Evolutionary conservation across 495 filamentous ascomycete genomes (phyloP), one percentile per base, ranked within the genome.

Genomic region (Penicillium nucicola): DNA sequence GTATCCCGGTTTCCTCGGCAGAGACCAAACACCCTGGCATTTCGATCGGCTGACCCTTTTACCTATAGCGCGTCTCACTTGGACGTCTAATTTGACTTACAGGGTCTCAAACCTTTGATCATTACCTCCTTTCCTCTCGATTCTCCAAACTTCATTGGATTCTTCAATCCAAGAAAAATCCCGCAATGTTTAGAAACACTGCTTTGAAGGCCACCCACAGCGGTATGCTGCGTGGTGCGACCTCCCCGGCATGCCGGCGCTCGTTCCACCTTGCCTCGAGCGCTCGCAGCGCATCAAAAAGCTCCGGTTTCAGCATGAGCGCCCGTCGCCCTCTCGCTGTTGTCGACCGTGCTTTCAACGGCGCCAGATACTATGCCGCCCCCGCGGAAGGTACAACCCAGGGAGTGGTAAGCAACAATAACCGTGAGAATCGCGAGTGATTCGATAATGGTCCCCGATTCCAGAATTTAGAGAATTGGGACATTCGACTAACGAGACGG

Each of bases 341-440:
- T 41, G 72, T 72, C 49, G 70, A 70, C 43, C 68, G 67, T 40
- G 53, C 59, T 42, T 65, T 62, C 44, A 65, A 68, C 51, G 57
- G 57, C 41, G 58, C 61, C 57, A 75, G 76, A 47, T 56, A 60
- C 42, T 87, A 87, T 77, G 84, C 84, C 19, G 61, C 77, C 25
- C 69, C 82, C 42, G 78, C 76, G 5, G 77, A 80, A 64, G 57
- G 55, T 10, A 45, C 52, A 17, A 45, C 30, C 36, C 49, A 52
- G 46, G 70, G 71, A 55, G 66, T 69, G 64, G 68, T 72, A 67
- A 72, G 66, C 52, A 59, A 40, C 28, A 50, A 41, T 14, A 43
- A 42, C 18, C 42, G 17, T 43, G 31, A 36, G 22, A 28, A 52
- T 64, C 39, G 48, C 18, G 38, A 43, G 43, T 28, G 30, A 52